Base-by-base conservation (phyloP, 164 flowering plant genomes). In the Macadamia integrifolia region DNA sequence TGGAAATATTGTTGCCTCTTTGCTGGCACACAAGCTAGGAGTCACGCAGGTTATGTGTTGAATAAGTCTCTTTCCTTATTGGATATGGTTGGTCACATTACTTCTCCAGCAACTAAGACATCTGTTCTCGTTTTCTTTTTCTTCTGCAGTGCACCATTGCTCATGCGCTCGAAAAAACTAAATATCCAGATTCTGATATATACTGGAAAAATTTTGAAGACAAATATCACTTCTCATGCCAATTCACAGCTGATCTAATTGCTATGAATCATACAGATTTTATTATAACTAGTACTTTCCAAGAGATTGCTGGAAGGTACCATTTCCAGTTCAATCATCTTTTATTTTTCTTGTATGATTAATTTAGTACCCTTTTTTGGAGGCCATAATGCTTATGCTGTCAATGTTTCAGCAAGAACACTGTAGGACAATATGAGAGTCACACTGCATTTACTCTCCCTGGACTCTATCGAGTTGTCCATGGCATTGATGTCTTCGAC, bases 221-320 rank as follows among this genome's bases (percentile, higher is more conserved):
- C 0, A 87, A 86, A 70, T 86, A 87, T 56, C 90, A 87, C 60
- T 87, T 53, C 57, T 53, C 57, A 53, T 53, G 18, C 6, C 57
- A 53, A 17, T 53, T 53, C 18, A 53, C 57, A 1, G 92, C 89
- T 76, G 92, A 87, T 68, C 67, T 80, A 12, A 77, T 87, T 14
- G 75, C 89, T 4, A 87, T 87, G 92, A 87, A 86, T 69, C 68
- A 79, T 6, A 71, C 90, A 0, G 92, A 87, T 71, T 87, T 87
- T 62, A 71, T 87, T 50, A 83, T 87, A 32, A 80, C 92, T 9
- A 87, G 92, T 76, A 87, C 92, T 49, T 87, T 58, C 74, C 92
- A 87, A 78, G 92, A 87, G 72, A 87, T 87, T 66, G 90, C 88
- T 0, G 92, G 92, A 79, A 87, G 88, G 92, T 87, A 43, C 71